phyloP scores from a whole-genome alignment of 257 asterid species.

The Penstemon davidsonii region DNA sequence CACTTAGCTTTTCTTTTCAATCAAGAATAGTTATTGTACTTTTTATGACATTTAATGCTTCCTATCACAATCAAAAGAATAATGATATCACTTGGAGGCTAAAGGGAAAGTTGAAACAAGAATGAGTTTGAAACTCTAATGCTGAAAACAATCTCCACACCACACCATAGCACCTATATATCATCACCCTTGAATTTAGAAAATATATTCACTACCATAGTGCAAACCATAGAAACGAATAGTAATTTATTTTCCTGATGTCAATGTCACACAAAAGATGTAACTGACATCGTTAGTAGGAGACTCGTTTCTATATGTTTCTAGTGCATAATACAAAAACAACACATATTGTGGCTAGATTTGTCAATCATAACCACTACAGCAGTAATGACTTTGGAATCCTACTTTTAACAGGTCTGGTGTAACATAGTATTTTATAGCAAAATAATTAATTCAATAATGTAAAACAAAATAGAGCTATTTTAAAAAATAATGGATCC shows the following conservation, averaged over 20 bases:
- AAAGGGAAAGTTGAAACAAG: background rate
- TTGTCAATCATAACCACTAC: too few relatives aligned
- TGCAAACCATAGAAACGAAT: background rate
- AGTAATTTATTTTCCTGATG: too few relatives aligned
- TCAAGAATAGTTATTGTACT: background rate
- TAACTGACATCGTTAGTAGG: too few relatives aligned
- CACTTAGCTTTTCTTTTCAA: background rate
- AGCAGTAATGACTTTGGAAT: too few relatives aligned
- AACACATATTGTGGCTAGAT: too few relatives aligned
- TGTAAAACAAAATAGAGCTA: too few relatives aligned
- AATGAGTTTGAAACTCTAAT: conserved; percentile 9
- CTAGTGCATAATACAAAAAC: too few relatives aligned
- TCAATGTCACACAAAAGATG: too few relatives aligned
- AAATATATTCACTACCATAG: conserved; percentile 3
- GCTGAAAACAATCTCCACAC: background rate
- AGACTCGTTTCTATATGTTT: too few relatives aligned
- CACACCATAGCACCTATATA: conserved; percentile 4
- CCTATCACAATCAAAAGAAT: conserved; percentile 1
- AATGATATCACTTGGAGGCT: background rate
- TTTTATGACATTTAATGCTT: background rate
- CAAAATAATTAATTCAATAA: too few relatives aligned
- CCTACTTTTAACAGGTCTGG: too few relatives aligned
- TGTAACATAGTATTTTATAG: too few relatives aligned
- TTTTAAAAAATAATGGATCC: background rate
- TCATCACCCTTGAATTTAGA: background rate